Conservation (phyloP, 2,329 filamentous ascomycete genomes). For the Scedosporium apiospermum region DNA sequence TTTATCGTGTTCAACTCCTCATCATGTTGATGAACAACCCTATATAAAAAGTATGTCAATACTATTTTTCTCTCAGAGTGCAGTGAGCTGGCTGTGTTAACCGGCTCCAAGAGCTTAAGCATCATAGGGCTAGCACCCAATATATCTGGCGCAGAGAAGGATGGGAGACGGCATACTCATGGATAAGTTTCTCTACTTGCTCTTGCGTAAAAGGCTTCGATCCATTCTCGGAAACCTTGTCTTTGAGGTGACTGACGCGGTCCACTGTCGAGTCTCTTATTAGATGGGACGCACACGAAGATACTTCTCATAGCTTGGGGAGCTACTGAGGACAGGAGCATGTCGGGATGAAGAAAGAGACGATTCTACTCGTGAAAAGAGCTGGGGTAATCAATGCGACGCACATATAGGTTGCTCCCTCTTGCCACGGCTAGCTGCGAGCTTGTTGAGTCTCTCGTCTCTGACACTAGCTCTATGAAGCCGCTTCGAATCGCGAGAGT, state of each 20-base stretch:
- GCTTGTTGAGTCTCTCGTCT: slow-evolving; percentile 71
- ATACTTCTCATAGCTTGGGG: no score
- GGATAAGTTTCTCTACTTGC: slow-evolving; percentile 45
- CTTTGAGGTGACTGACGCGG: slow-evolving; percentile 58
- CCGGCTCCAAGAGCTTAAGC: background rate
- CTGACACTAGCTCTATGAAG: slow-evolving; percentile 70
- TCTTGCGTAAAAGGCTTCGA: slow-evolving; percentile 35
- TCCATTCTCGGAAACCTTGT: slow-evolving; percentile 40
- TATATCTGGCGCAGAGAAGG: background rate
- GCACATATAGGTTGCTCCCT: slow-evolving; percentile 65
- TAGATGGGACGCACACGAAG: background rate
- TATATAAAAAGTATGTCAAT: slow-evolving; percentile 18
- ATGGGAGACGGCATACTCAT: slow-evolving; percentile 31
- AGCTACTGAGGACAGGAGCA: slow-evolving; percentile 3
- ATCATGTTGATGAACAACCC: slow-evolving; percentile 58
- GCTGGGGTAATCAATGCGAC: slow-evolving; percentile 16
- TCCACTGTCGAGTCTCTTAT: slow-evolving; percentile 38
- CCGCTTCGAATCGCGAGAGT: slow-evolving; percentile 76
- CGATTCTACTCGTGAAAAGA: background rate
- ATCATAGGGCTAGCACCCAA: background rate
- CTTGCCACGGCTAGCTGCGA: slow-evolving; percentile 60
- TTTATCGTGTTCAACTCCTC: slow-evolving; percentile 59
- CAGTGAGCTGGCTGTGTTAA: background rate
- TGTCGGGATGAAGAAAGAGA: slow-evolving; percentile 10
- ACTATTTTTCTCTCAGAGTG: background rate